Base-by-base conservation (phyloP, 345 rosid species). In the Abelmoschus esculentus region DNA sequence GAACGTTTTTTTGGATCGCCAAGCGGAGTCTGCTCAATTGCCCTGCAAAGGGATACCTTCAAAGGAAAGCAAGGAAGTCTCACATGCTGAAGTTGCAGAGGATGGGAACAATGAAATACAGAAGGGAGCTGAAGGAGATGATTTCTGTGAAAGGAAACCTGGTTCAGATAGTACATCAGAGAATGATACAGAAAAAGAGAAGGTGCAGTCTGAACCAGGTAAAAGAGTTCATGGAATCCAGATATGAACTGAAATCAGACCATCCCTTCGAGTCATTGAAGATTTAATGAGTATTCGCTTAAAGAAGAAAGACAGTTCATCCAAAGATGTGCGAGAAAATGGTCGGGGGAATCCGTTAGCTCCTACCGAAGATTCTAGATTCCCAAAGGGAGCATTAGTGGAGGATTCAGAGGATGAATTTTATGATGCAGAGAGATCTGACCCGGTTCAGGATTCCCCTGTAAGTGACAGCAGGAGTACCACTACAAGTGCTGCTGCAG, bases 341-440 rank as follows among this genome's bases (percentile, higher is more conserved):
- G 80, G 67, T 38, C 84, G 67, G 44, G 87, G 71, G 72, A 91
- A 82, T 83, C 66, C 75, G 3, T 44, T 74, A 31, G 72, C 77
- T 79, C 61, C 86, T 42, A 50, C 66, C 28, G 91, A 88, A 69
- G 99, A 85, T 76, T 78, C 75, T 66, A 87, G 81, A 78, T 82
- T 80, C 61, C 74, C 76, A 52, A 89, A 85, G 84, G 98, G 86
- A 79, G 86, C 78, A 56, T 77, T 81, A 34, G 99, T 90, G 74
- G 97, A 88, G 83, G 99, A 95, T 72, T 91, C 97, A 4, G 99
- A 95, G 74, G 97, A 91, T 78, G 97, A 87, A 77, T 95, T 95
- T 79, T 95, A 92, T 78, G 99, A 95, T 78, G 90, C 86, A 42
- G 99, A 95, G 84, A 88, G 89, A 69, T 87, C 96, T 22, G 99